Percentiles rank a stretch among this genome's conserved stretches.
These are phyloP conservation scores for Spizellomyces punctatus DNA, from an alignment of 192 early-diverging fungal species.

Conservation along the genomic window DNA sequence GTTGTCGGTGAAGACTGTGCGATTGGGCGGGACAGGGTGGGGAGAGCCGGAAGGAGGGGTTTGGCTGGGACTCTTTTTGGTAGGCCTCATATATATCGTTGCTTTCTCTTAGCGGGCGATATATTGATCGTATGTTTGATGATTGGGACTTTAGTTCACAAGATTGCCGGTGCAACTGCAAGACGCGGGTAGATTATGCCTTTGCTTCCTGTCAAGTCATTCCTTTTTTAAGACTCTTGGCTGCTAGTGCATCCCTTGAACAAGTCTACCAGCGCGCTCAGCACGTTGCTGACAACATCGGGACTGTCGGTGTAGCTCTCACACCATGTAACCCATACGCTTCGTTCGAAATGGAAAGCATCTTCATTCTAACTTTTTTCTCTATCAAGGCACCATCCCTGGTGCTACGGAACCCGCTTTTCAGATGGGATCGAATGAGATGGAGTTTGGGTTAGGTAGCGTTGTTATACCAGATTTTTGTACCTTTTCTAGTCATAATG, in stretches of 20 bases:
- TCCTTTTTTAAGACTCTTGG: background rate
- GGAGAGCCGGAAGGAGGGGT: slow-evolving; percentile 75
- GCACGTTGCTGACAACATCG: slow-evolving; percentile 62
- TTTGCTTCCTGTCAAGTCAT: background rate
- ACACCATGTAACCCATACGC: slow-evolving; percentile 51
- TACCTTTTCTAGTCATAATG: no score
- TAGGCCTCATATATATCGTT: background rate
- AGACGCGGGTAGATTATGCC: slow-evolving; percentile 49
- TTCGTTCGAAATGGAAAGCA: no score
- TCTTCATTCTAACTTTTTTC: no score
- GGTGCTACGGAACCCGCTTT: slow-evolving; percentile 59
- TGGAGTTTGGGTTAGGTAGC: slow-evolving; percentile 65
- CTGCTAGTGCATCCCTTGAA: slow-evolving; percentile 44
- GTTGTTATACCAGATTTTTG: no score
- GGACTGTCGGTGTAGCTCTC: slow-evolving; percentile 79
- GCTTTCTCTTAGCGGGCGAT: background rate
- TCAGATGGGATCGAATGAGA: slow-evolving; percentile 57
- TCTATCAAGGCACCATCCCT: slow-evolving; percentile 53
- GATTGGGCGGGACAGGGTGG: slow-evolving; percentile 66
- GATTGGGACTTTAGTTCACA: slow-evolving; percentile 58
- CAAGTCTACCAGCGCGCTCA: slow-evolving; percentile 58
- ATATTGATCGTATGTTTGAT: background rate
- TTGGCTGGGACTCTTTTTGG: slow-evolving; percentile 73
- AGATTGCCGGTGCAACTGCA: slow-evolving; percentile 77
- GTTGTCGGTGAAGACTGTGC: slow-evolving; percentile 88